Evolutionary conservation across 306 rosid species (phyloP), one percentile per base, ranked within the genome.

Genomic region (Lathyrus aphaca): DNA sequence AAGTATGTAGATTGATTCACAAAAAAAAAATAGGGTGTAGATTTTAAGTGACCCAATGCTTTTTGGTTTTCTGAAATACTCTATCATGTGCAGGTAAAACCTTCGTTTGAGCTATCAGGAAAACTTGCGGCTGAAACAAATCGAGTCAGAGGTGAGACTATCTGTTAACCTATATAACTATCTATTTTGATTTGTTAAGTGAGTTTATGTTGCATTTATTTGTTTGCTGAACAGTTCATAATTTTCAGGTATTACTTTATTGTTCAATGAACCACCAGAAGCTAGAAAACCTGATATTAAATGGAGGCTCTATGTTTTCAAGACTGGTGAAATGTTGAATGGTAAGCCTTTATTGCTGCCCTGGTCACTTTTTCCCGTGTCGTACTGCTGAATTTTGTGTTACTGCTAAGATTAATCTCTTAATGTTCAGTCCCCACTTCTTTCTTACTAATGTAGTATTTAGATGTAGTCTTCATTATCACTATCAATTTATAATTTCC

Each of bases 81-180:
- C 37, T 56, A n/a, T 18, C 66, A 56, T 74, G 70, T 82, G 70
- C 91, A 93, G 98, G 84, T 88, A 77, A 84, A 93, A 58, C 98
- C 98, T 80, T 93, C 98, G 13, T 93, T 88, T 80, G 98, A 93
- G 78, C 81, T 93, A n/a, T 93, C 98, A 55, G 98, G 98, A 75
- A 90, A 93, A 82, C 98, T 93, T 48, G 98, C 98, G 15, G 94
- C 87, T 11, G 98, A 93, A 87, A 93, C 97, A 15, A 93, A 93
- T 75, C 85, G 97, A 78, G 79, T 90, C 67, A 90, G 88, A 82
- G 98, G 98, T 93, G 74, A 64, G 82, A 50, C 10, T 66, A 66
- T 27, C 18, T 58, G 27, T 66, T 19, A 54, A 37, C 39, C 11
- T 13, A 5, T 46, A 55, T 30, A 44, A n/a, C 45, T 57, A 67